These are phyloP conservation scores for Syzygium jambos DNA, from an alignment of 345 rosid genomes.

Conservation along the genomic window DNA sequence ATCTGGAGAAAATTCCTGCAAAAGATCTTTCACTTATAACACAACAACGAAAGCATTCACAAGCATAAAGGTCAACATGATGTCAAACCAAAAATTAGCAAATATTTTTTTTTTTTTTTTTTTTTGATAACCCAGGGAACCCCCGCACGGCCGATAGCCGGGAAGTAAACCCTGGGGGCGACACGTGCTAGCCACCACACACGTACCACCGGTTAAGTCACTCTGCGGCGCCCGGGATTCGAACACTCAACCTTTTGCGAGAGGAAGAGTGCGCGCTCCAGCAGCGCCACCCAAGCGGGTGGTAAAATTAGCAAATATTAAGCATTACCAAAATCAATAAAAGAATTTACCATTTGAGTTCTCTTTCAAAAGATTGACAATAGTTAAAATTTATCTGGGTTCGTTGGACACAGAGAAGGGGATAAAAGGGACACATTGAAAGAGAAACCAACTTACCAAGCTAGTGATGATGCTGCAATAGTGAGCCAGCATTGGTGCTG, in stretches of 20 bases:
- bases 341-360: neutral
- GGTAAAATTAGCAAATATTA: neutral
- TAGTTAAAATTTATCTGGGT: neutral
- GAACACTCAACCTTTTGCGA: too few species aligned
- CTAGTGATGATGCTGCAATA: conserved; percentile 95
- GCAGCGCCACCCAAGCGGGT: too few species aligned
- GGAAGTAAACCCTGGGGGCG: too few species aligned
- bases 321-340: neutral
- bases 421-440: neutral
- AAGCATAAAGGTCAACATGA: neutral
- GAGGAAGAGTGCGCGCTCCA: too few species aligned
- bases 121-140: too few species aligned
- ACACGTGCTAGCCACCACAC: too few species aligned
- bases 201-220: too few species aligned
- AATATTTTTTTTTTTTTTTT: too few species aligned
- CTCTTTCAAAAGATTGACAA: neutral
- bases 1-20: conserved; percentile 85
- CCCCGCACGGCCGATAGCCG: too few species aligned
- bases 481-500: conserved; percentile 70
- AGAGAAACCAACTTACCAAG: conserved; percentile 32
- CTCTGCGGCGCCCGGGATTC: too few species aligned
- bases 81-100: neutral
- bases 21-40: conserved; percentile 3
- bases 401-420: neutral
- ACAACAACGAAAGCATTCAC: neutral